These are phyloP conservation scores for Rasamsonia emersonii DNA, from an alignment of 2,329 filamentous ascomycete species.

Conservation along the genomic window DNA sequence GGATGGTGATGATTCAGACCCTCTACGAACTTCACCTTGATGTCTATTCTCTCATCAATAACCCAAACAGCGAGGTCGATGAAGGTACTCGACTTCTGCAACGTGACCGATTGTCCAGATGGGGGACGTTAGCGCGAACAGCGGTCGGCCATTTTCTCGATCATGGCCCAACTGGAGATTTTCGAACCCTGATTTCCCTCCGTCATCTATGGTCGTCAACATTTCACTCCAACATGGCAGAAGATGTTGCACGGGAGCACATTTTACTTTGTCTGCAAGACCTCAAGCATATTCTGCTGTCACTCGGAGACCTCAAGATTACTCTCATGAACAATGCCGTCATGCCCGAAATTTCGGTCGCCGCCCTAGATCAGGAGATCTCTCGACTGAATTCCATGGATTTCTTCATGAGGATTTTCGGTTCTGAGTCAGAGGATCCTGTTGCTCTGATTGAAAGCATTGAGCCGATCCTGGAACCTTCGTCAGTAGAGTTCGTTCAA, in stretches of 20 bases:
- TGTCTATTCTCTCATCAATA: conserved; percentile 54
- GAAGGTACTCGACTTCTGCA: conserved; percentile 44
- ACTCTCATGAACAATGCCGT: conserved; percentile 75
- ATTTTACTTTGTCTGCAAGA: conserved; percentile 56
- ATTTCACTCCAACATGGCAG: conserved; percentile 51
- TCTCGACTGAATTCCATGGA: conserved; percentile 92
- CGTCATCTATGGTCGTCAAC: conserved; percentile 61
- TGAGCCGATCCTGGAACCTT: conserved; percentile 79
- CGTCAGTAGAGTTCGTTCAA: conserved; percentile 23
- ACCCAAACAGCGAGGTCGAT: conserved; percentile 49
- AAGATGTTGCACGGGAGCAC: conserved; percentile 50
- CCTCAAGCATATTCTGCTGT: conserved; percentile 46
- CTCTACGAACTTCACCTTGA: conserved; percentile 62
- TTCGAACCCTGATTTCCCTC: conserved; percentile 40
- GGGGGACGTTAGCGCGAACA: conserved; percentile 50
- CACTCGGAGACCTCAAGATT: conserved; percentile 38
- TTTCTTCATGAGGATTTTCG: conserved; percentile 86
- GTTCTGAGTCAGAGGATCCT: conserved; percentile 70
- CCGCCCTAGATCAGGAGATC: conserved; percentile 82
- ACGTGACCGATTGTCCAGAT: conserved; percentile 51
- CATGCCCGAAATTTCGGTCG: conserved; percentile 76
- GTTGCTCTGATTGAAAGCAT: conserved; percentile 81
- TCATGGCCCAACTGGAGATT: conserved; percentile 17
- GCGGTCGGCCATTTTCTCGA: conserved; percentile 38
- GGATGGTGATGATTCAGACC: conserved; percentile 48